Base-by-base conservation (phyloP, 1,284 basidiomycete genomes). In the Cryptococcus wingfieldii region DNA sequence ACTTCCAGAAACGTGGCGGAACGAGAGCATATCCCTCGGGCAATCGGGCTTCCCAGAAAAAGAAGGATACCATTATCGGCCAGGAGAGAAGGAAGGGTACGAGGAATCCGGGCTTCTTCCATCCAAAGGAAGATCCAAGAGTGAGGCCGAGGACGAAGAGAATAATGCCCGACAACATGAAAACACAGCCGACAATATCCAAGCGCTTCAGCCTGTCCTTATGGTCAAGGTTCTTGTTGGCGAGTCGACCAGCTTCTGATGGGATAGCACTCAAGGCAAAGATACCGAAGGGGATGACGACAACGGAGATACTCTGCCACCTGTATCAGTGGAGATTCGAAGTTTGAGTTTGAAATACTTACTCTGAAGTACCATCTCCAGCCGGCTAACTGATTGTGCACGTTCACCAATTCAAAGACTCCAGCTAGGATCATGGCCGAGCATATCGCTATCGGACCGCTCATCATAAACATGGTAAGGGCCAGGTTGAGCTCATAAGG, bases 291-390 rank as follows among this genome's bases (percentile, higher is more conserved):
- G 71, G 71, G 50, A 68, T 39, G 34, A 67, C 53, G 42, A 31
- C 25, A 8, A 64, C 57, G 37, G 65, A 53, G 54, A 68, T 59
- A 18, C 56, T 31, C 52, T 61, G 27, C 47, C 27, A 25, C 18
- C 18, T 25, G 45, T 23, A 18, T 16, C 13, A 46, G 28, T 18
- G 55, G 47, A 46, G 18, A 9, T 57, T 60, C n/a, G 27, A 7
- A 14, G 25, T 6, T 12, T 34, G 14, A 16, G 16, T 14, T 13
- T 7, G 6, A n/a, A 38, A 14, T 2, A 37, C 55, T 49, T 41
- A 77, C 18, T 50, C 69, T 23, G 69, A 79, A 69, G 70, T 79
- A 70, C 78, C 79, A 71, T 31, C 68, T 50, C 74, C 74, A 69
- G 45, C 66, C 42, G 50, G 70, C 52, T 61, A 75, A 61, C 59